Percentiles rank a stretch among this genome's conserved stretches.
These are phyloP conservation scores for Coniochaeta sp. DNA, from an alignment of 2,329 filamentous ascomycete species.

Conservation along the genomic window DNA sequence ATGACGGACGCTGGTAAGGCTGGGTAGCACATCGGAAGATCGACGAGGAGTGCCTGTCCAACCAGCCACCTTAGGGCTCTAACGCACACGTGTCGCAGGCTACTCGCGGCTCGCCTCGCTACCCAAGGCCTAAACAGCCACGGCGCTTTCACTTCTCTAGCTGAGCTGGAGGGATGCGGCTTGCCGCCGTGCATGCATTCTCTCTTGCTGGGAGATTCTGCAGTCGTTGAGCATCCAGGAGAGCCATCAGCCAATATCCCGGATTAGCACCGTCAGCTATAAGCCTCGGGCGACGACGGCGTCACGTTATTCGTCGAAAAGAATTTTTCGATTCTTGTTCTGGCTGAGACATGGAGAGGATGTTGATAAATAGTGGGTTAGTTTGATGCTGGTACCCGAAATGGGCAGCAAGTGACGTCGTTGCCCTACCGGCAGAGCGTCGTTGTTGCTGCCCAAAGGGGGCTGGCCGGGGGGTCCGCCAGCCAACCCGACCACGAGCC, in stretches of 20 bases:
- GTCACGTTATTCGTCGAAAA: neutral
- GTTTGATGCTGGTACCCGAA: neutral
- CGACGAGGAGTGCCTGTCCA: neutral
- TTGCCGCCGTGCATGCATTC: neutral
- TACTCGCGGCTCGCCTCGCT: neutral
- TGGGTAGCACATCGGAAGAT: neutral
- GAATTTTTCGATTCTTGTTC: neutral
- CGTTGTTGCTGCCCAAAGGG: constrained; percentile 2
- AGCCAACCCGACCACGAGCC: neutral
- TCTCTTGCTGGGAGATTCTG: neutral
- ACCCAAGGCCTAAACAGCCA: neutral
- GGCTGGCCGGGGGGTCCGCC: too few species aligned
- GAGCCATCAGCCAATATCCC: neutral
- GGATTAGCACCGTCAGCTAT: neutral
- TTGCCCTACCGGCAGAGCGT: neutral
- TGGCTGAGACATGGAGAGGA: neutral
- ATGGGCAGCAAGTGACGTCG: constrained; percentile 1
- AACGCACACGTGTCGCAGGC: neutral
- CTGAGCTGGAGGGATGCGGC: neutral
- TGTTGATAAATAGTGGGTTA: neutral
- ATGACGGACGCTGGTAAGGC: too few species aligned
- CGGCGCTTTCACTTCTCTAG: neutral
- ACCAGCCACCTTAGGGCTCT: neutral
- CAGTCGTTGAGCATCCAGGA: neutral
- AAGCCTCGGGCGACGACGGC: neutral